Evolutionary conservation across 1,139 yeast genomes (phyloP), one percentile per base, ranked within the genome.

Genomic region (Starmera stellimalicola): DNA sequence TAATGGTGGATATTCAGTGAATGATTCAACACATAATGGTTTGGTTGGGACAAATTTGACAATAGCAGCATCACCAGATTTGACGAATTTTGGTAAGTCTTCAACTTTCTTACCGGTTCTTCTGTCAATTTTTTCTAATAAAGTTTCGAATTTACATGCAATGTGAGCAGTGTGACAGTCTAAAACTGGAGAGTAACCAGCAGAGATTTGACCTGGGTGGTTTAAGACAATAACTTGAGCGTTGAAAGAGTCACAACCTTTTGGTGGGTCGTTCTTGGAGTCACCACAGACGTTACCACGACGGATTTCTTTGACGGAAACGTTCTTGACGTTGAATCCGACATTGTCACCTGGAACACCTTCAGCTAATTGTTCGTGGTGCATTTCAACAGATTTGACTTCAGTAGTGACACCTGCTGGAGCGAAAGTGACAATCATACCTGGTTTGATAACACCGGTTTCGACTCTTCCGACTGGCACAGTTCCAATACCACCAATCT

Each of bases 1-100:
- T 65, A 85, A 82, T 66, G 95, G 95, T 71, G 95, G 95, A 88
- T 83, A 85, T 69, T 83, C 91, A 62, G 93, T 73, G 93, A 80
- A 84, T 59, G 94, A 76, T 77, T 84, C 95, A 66, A 84, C 95
- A 73, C 93, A 83, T 94, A 84, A 80, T 66, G 95, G 95, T 84
- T 84, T 84, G 68, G 93, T 71, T 68, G 94, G 94, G 53, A 81
- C 70, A 77, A 83, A 75, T 76, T 76, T 81, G 65, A 82, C 94
- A 60, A 81, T 79, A 62, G 93, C 91, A 63, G 94, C 88, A 62
- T 83, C 94, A 78, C 94, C 94, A 48, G 93, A 78, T 78, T 83
- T 82, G 73, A 82, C 66, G 77, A 73, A 77, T 73, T 82, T 80
- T 63, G 94, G 94, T 62, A 60, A 51, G 58, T 76, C 85, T 75